These are phyloP conservation scores for Isabelozyma rhagii DNA, from an alignment of 805 yeast genomes.

Conservation along the genomic window DNA sequence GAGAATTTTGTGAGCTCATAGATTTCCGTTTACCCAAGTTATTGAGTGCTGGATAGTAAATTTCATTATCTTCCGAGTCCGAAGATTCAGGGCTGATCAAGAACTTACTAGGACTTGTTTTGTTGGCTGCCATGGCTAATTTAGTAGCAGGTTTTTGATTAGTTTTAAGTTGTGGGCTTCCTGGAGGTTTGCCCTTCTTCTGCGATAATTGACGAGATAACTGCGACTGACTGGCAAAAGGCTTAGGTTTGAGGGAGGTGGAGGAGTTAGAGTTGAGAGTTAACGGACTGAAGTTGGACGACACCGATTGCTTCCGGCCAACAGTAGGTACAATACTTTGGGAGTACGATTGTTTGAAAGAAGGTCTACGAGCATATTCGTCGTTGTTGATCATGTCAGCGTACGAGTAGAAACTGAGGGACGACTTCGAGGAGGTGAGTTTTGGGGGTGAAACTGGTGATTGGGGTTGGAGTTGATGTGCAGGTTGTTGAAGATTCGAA, in stretches of 20 bases:
- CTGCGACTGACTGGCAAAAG: slow-evolving; percentile 12
- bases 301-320: slow-evolving; percentile 1
- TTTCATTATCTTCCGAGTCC: slow-evolving; percentile 19
- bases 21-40: slow-evolving; percentile 7
- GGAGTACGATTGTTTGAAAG: slow-evolving; percentile 36
- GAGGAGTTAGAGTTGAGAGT: neutral
- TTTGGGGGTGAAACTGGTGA: slow-evolving; percentile 41
- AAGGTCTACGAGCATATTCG: slow-evolving; percentile 63
- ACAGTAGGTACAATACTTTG: slow-evolving; percentile 30
- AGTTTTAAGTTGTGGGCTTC: neutral
- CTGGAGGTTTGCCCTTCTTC: slow-evolving; percentile 3
- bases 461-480: slow-evolving; percentile 9
- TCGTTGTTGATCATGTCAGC: slow-evolving; percentile 77
- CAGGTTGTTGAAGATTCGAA: slow-evolving; percentile 1
- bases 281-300: neutral
- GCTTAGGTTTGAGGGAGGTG: neutral
- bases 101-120: slow-evolving; percentile 9
- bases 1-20: slow-evolving; percentile 5
- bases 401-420: slow-evolving; percentile 63
- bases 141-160: neutral
- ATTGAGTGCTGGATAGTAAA: slow-evolving; percentile 2
- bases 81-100: slow-evolving; percentile 26
- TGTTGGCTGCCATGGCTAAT: neutral
- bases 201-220: slow-evolving; percentile 20
- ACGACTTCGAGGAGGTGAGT: slow-evolving; percentile 32